Percentiles rank a stretch among this genome's conserved stretches.
These are phyloP conservation scores for Tuber melanosporum DNA, from an alignment of 495 filamentous ascomycete genomes.

Conservation along the genomic window DNA sequence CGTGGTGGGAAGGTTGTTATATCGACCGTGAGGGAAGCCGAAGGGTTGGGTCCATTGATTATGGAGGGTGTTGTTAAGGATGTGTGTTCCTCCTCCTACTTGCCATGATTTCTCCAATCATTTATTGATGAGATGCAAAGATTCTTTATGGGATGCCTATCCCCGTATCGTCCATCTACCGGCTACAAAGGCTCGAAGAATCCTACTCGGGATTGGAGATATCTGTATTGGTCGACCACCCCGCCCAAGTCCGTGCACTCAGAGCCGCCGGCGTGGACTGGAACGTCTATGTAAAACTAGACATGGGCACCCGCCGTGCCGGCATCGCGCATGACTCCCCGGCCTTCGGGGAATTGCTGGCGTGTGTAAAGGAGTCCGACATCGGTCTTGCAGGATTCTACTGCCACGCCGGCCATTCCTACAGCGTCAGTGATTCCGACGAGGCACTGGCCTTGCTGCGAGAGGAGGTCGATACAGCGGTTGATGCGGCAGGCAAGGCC, in stretches of 20 bases:
- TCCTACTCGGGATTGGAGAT: slow-evolving; percentile 52
- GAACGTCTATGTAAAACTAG: slow-evolving; percentile 67
- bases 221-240: slow-evolving; percentile 67
- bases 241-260: slow-evolving; percentile 52
- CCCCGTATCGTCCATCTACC: slow-evolving; percentile 54
- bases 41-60: slow-evolving; percentile 56
- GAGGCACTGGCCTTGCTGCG: slow-evolving; percentile 55
- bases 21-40: slow-evolving; percentile 73
- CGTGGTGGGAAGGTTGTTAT: slow-evolving; percentile 56
- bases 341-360: slow-evolving; percentile 50
- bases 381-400: slow-evolving; percentile 61
- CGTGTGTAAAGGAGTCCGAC: slow-evolving; percentile 47
- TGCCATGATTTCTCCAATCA: neutral
- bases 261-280: slow-evolving; percentile 44
- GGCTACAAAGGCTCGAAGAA: slow-evolving; percentile 52
- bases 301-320: slow-evolving; percentile 70
- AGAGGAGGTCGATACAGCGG: slow-evolving; percentile 56
- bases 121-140: slow-evolving; percentile 41
- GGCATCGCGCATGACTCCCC: slow-evolving; percentile 55
- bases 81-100: slow-evolving; percentile 7
- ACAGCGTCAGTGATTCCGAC: slow-evolving; percentile 49
- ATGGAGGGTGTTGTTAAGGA: slow-evolving; percentile 34
- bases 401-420: slow-evolving; percentile 72
- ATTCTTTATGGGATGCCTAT: slow-evolving; percentile 72
- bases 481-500: slow-evolving; percentile 47